Conservation (phyloP, 148 eudicot genomes). For the Silene uniflora region DNA sequence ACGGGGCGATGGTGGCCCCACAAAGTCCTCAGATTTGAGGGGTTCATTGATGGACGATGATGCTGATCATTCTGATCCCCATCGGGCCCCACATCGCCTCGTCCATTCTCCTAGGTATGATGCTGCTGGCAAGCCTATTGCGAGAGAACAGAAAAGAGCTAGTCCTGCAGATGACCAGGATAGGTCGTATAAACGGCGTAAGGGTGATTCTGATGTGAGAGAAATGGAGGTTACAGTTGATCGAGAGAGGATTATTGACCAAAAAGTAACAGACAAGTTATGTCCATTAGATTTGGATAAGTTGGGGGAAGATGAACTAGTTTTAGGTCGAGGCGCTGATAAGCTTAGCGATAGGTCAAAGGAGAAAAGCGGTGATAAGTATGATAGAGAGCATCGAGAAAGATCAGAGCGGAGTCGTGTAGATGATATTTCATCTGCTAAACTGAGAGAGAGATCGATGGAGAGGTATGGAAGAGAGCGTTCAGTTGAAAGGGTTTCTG, state of each 20-base stretch:
- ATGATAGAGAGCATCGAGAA: conserved; percentile 75
- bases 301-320: conserved; percentile 51
- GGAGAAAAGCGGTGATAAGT: conserved; percentile 68
- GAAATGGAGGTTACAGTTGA: conserved; percentile 63
- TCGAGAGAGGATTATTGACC: conserved; percentile 51
- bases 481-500: conserved; percentile 66
- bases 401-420: conserved; percentile 61
- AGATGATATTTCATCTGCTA: conserved; percentile 62
- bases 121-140: conserved; percentile 43
- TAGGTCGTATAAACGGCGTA: conserved; percentile 70
- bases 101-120: conserved; percentile 82
- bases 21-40: conserved; percentile 55
- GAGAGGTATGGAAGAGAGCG: conserved; percentile 87
- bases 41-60: conserved; percentile 57
- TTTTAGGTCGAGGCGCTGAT: conserved; percentile 40
- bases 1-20: conserved; percentile 43
- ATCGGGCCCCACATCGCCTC: conserved; percentile 46
- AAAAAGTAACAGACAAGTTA: conserved; percentile 41
- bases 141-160: conserved; percentile 68
- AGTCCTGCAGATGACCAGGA: conserved; percentile 85
- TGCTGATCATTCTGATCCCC: conserved; percentile 49
- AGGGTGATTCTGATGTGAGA: conserved; percentile 63
- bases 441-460: conserved; percentile 71
- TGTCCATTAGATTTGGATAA: conserved; percentile 46
- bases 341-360: conserved; percentile 57